Evolutionary conservation across 345 rosid species (phyloP).

Genomic region (Brassica cretica): DNA sequence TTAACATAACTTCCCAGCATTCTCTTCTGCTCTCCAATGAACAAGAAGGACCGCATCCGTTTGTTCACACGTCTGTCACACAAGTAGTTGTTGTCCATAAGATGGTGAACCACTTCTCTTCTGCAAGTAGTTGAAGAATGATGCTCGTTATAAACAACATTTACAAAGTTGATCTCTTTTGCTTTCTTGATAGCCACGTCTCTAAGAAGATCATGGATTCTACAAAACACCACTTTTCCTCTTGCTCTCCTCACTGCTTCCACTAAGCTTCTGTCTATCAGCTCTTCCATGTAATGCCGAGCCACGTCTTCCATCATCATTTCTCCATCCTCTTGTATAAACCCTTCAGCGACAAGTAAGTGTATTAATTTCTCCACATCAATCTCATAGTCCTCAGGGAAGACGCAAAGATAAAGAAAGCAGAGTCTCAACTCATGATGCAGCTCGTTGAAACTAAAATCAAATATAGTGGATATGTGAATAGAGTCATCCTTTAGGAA

Average conservation of each 20-base stretch:
- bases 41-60: constrained; percentile 13
- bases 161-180: constrained; percentile 10
- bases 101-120: constrained; percentile 12
- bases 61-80: not conserved
- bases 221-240: not conserved
- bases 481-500: constrained; percentile 1
- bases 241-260: not conserved
- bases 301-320: constrained; percentile 17
- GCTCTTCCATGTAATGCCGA: not conserved
- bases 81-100: not conserved
- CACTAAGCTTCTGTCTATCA: not conserved
- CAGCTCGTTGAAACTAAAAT: constrained; percentile 11
- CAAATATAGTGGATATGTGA: not conserved
- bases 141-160: not conserved
- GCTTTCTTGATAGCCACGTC: constrained; percentile 24
- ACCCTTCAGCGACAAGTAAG: constrained; percentile 24
- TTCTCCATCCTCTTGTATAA: constrained; percentile 8
- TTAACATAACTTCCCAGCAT: not conserved
- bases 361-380: not conserved
- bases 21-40: not conserved
- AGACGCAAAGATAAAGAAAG: constrained; percentile 22
- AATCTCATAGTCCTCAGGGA: constrained; percentile 26
- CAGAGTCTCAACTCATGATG: not conserved
- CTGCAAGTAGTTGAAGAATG: constrained; percentile 3
- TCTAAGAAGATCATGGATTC: constrained; percentile 24